Evolutionary conservation across 1,139 yeast species (phyloP).

Genomic region (Candida glucosophila): DNA sequence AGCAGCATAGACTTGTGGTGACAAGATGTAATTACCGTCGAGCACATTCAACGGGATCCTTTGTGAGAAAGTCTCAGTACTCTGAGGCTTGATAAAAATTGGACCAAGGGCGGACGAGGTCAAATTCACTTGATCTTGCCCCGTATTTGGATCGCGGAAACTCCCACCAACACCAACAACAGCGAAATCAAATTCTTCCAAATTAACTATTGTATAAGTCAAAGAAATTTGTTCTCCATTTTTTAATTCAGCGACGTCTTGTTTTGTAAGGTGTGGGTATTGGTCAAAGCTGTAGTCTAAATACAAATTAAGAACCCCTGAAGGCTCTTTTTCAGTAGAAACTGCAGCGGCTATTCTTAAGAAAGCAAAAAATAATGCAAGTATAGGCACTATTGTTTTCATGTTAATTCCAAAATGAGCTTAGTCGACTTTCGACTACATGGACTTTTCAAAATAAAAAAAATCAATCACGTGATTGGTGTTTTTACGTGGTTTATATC

Average conservation of each 20-base stretch:
- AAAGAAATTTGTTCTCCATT: slow-evolving; percentile 52
- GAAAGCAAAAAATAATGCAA: no score
- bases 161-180: slow-evolving; percentile 73
- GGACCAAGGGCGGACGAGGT: slow-evolving; percentile 65
- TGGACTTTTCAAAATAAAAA: background rate
- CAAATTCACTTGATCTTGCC: slow-evolving; percentile 48
- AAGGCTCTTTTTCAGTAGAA: slow-evolving; percentile 8
- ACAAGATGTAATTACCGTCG: slow-evolving; percentile 51
- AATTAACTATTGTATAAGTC: slow-evolving; percentile 46
- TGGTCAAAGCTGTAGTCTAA: slow-evolving; percentile 36
- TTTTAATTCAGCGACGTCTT: slow-evolving; percentile 32
- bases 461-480: no score
- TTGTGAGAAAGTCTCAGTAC: slow-evolving; percentile 42
- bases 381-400: slow-evolving; percentile 4
- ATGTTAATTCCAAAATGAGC: slow-evolving; percentile 7
- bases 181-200: slow-evolving; percentile 42
- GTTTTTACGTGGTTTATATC: no score
- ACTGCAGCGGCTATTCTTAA: slow-evolving; percentile 7
- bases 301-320: slow-evolving; percentile 22
- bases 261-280: slow-evolving; percentile 24
- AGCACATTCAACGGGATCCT: slow-evolving; percentile 45
- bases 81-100: slow-evolving; percentile 41
- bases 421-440: background rate
- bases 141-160: slow-evolving; percentile 48
- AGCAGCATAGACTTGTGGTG: slow-evolving; percentile 52